Evolutionary conservation across 2,329 filamentous ascomycete species (phyloP).

Genomic region (Sarocladiaceae sp.): DNA sequence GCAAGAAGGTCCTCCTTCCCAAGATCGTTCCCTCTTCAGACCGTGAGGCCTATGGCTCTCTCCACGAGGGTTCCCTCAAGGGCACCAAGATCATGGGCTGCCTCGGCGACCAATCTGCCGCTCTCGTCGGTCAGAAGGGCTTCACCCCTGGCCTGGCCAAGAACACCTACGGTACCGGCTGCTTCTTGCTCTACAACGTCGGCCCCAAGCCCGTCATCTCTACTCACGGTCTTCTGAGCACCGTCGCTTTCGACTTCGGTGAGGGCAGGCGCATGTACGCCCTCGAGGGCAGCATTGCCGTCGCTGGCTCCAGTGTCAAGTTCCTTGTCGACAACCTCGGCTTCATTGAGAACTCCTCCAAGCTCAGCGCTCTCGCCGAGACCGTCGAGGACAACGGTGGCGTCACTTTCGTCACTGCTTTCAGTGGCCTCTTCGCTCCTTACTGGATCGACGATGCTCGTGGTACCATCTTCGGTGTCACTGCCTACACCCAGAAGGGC

Average conservation of each 20-base stretch:
- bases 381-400: constrained; percentile 65
- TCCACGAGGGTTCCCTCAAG: constrained; percentile 58
- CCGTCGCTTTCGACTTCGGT: constrained; percentile 74
- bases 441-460: constrained; percentile 84
- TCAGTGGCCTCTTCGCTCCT: constrained; percentile 75
- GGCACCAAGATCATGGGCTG: constrained; percentile 71
- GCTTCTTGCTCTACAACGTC: constrained; percentile 80
- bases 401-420: constrained; percentile 74
- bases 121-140: constrained; percentile 74
- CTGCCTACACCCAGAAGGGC: constrained; percentile 69
- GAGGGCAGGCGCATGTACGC: constrained; percentile 65
- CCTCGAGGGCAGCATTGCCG: constrained; percentile 72
- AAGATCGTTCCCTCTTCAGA: constrained; percentile 74
- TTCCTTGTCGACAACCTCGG: constrained; percentile 57
- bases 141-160: constrained; percentile 74
- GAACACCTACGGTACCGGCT: constrained; percentile 84
- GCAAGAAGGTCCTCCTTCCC: constrained; percentile 66
- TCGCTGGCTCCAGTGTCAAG: constrained; percentile 72
- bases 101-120: constrained; percentile 77
- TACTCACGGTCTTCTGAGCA: constrained; percentile 69
- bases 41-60: constrained; percentile 60
- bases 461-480: constrained; percentile 76
- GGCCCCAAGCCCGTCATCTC: constrained; percentile 77
- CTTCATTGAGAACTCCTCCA: constrained; percentile 45
- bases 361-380: constrained; percentile 42